These are phyloP conservation scores for Ascochyta viciae-villosae DNA, from an alignment of 2,329 filamentous ascomycete genomes.

Conservation along the genomic window DNA sequence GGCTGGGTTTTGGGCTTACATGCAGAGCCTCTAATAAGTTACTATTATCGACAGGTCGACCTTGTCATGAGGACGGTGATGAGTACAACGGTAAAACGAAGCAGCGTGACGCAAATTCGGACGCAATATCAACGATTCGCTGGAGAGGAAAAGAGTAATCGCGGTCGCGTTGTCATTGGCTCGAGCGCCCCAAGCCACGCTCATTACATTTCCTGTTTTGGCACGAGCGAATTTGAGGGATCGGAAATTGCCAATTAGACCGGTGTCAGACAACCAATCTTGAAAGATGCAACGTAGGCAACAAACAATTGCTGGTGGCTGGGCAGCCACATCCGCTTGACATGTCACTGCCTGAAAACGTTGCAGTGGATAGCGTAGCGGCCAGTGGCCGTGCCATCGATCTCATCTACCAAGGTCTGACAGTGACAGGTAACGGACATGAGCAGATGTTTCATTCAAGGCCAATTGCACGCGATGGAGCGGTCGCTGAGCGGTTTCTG, in stretches of 20 bases:
- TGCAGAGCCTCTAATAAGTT: background rate
- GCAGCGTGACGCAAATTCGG: background rate
- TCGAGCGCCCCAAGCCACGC: constrained; percentile 1
- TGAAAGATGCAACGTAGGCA: constrained; percentile 11
- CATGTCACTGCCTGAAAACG: constrained; percentile 7
- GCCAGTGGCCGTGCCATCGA: constrained; percentile 10
- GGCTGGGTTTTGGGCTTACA: background rate
- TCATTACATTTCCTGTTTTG: constrained; percentile 10
- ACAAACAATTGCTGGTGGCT: constrained; percentile 6
- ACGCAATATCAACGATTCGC: background rate
- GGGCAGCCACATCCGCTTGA: constrained; percentile 7
- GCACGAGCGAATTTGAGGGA: constrained; percentile 14
- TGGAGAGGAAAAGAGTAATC: background rate
- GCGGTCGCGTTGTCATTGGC: constrained; percentile 12
- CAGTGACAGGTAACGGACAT: constrained; percentile 18
- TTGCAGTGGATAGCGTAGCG: constrained; percentile 6
- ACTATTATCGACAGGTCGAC: constrained; percentile 4
- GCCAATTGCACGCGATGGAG: constrained; percentile 6
- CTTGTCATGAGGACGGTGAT: constrained; percentile 8
- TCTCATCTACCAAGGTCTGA: constrained; percentile 14
- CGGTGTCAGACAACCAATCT: constrained; percentile 1
- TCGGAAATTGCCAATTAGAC: constrained; percentile 18
- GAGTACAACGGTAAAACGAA: background rate
- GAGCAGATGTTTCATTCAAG: constrained; percentile 3
- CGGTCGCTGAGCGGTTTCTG: background rate